These are phyloP conservation scores for Ceratobasidium sp. DNA, from an alignment of 1,284 basidiomycete genomes.

Conservation along the genomic window DNA sequence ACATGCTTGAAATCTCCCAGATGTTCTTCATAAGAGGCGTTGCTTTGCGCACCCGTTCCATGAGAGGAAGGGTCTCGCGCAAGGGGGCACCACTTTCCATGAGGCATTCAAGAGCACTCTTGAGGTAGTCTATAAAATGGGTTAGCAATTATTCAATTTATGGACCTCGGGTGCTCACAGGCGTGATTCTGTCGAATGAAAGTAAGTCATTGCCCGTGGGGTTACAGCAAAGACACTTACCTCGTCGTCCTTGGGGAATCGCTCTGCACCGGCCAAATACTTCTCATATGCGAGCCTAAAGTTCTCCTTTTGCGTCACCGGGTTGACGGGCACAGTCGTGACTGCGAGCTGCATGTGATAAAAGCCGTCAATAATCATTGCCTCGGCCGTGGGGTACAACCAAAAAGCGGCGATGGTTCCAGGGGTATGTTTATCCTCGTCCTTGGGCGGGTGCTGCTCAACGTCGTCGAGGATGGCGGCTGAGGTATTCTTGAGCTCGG, in stretches of 20 bases:
- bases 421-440: slow-evolving; percentile 21
- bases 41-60: slow-evolving; percentile 33
- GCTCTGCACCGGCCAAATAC: slow-evolving; percentile 35
- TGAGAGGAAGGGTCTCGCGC: slow-evolving; percentile 36
- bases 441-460: slow-evolving; percentile 36
- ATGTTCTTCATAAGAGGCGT: slow-evolving; percentile 44
- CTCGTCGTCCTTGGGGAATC: slow-evolving; percentile 43
- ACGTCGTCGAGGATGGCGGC: slow-evolving; percentile 35
- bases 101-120: slow-evolving; percentile 44
- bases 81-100: slow-evolving; percentile 45
- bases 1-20: slow-evolving; percentile 42
- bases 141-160: not conserved
- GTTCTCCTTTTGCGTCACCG: slow-evolving; percentile 35
- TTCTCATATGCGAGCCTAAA: slow-evolving; percentile 35
- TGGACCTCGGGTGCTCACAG: slow-evolving; percentile 5
- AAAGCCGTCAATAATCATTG: slow-evolving; percentile 30
- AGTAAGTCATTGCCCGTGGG: not conserved
- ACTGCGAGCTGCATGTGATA: slow-evolving; percentile 39
- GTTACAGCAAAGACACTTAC: not conserved
- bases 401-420: slow-evolving; percentile 37
- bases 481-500: slow-evolving; percentile 36
- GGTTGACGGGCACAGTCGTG: slow-evolving; percentile 27
- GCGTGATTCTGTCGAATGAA: slow-evolving; percentile 16
- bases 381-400: slow-evolving; percentile 36
- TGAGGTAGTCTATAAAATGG: slow-evolving; percentile 33